phyloP scores from a whole-genome alignment of 805 yeast genomes.

The Kuraishia cidri region DNA sequence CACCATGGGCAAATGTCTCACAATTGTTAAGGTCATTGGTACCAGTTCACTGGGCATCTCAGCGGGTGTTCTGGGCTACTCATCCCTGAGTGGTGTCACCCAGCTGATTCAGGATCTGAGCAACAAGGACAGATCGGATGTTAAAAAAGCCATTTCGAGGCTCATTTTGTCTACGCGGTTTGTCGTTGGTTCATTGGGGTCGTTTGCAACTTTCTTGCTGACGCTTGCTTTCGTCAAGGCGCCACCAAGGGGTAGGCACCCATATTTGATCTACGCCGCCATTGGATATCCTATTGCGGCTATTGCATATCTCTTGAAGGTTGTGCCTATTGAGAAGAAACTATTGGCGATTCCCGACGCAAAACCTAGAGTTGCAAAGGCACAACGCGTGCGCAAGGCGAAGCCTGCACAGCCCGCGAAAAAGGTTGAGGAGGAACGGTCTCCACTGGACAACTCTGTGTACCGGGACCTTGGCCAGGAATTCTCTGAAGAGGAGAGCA shows the following conservation, averaged over 20 bases:
- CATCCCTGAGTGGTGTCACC: slow-evolving; percentile 5
- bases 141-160: neutral
- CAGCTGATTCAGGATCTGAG: slow-evolving; percentile 1
- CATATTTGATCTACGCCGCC: slow-evolving; percentile 63
- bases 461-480: slow-evolving; percentile 26
- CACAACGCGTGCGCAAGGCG: neutral
- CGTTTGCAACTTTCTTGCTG: slow-evolving; percentile 41
- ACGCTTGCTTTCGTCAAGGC: slow-evolving; percentile 48
- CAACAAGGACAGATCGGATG: neutral
- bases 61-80: slow-evolving; percentile 39
- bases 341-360: slow-evolving; percentile 8
- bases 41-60: slow-evolving; percentile 61
- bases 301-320: slow-evolving; percentile 15
- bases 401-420: slow-evolving; percentile 3
- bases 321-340: slow-evolving; percentile 16
- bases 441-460: slow-evolving; percentile 35
- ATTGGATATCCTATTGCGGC: slow-evolving; percentile 36
- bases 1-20: slow-evolving; percentile 44
- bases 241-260: slow-evolving; percentile 52
- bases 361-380: too few relatives aligned
- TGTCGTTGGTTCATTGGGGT: slow-evolving; percentile 26
- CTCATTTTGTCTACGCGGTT: neutral
- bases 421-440: slow-evolving; percentile 20
- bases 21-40: slow-evolving; percentile 54
- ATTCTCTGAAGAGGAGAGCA: slow-evolving; percentile 16